Base-by-base conservation (phyloP, 345 rosid genomes). In the Mercurialis annua region DNA sequence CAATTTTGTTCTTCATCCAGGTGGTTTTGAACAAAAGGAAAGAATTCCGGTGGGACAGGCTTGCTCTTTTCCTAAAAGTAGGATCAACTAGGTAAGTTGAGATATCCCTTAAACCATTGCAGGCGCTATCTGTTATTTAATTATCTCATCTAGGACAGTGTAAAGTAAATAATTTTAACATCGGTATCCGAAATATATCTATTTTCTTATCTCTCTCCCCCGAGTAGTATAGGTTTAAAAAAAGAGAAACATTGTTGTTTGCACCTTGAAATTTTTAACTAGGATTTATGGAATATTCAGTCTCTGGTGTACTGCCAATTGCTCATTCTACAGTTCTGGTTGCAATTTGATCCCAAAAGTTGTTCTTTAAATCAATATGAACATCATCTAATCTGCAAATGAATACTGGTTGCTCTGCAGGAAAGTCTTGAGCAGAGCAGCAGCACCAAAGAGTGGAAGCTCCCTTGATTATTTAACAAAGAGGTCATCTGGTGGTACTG, bases 11-110 rank as follows among this genome's bases (percentile, higher is more conserved):
- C 52, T 71, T 71, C 33, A 59, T 60, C 21, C 70, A 92, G 97
- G 97, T 86, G 59, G 86, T 90, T 65, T 82, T 92, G 49, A 86
- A 82, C 72, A 88, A 68, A 81, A 83, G 71, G 75, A 92, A 88
- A 80, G 96, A 92, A 80, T 88, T 92, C 60, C 88, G 75, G 49
- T 92, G 98, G 97, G 89, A 84, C 71, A 86, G 92, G 73, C 81
- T 90, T 67, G 73, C 87, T 67, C 83, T 86, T 70, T 87, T 92
- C 86, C 77, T 92, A 38, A 80, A 80, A 78, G 84, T 88, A 34
- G 87, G 86, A 57, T 77, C 83, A 42, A 80, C 83, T 14, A 79
- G 97, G 98, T 87, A 81, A 49, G 61, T 66, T 24, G 6, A 50
- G 48, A 62, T 42, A 54, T 53, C 53, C 26, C 40, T 16, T 40